phyloP scores from a whole-genome alignment of 139 green algal species.

The Volvox africanus region DNA sequence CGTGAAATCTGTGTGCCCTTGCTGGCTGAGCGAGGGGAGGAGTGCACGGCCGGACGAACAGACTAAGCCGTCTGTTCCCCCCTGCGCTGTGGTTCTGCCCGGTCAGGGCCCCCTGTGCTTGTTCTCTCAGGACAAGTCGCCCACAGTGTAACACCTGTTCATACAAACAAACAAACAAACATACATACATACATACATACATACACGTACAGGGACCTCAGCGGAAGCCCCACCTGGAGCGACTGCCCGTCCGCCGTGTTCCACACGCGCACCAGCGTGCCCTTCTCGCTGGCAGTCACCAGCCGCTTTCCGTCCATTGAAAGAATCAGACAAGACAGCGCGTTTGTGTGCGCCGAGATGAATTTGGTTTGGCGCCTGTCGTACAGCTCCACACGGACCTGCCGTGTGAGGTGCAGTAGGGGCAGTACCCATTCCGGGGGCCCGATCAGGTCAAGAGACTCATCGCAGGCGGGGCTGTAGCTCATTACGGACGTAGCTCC shows the following conservation, averaged over 20 bases:
- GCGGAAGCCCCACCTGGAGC: slow-evolving; percentile 72
- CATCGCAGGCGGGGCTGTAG: too few relatives aligned
- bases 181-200: background rate
- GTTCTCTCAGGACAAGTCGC: too few relatives aligned
- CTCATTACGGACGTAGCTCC: too few relatives aligned
- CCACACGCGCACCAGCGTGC: slow-evolving; percentile 93
- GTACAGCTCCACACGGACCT: slow-evolving; percentile 96
- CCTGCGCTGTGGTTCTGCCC: too few relatives aligned
- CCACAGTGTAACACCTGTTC: too few relatives aligned
- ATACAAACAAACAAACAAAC: background rate
- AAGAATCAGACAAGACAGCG: slow-evolving; percentile 81
- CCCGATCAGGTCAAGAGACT: too few relatives aligned
- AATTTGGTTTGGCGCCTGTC: slow-evolving; percentile 92
- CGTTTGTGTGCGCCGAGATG: slow-evolving; percentile 89
- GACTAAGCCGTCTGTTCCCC: too few relatives aligned
- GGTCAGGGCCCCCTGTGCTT: too few relatives aligned
- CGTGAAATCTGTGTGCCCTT: too few relatives aligned
- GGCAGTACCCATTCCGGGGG: too few relatives aligned
- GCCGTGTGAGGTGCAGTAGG: background rate
- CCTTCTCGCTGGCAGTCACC: slow-evolving; percentile 91
- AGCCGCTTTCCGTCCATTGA: slow-evolving; percentile 87
- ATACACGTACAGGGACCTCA: background rate
- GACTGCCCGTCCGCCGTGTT: slow-evolving; percentile 86
- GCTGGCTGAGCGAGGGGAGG: too few relatives aligned
- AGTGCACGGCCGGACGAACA: too few relatives aligned